phyloP scores from a whole-genome alignment of 805 yeast genomes.

The Maudiozyma barnettii region DNA sequence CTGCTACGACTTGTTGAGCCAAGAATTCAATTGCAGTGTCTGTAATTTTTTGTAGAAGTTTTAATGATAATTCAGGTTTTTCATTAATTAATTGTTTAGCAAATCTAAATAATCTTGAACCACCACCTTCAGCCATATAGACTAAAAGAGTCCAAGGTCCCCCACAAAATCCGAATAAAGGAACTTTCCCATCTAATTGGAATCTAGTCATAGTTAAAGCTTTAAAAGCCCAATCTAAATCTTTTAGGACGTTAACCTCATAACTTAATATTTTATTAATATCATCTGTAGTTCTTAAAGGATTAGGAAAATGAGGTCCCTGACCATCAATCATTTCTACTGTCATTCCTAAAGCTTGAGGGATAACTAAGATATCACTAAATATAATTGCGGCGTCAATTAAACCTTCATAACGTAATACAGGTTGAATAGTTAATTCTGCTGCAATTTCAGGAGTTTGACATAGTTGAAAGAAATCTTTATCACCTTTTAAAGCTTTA shows the following conservation, averaged over 20 bases:
- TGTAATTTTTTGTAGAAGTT: slow-evolving; percentile 65
- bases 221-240: slow-evolving; percentile 88
- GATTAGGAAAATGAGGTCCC: slow-evolving; percentile 89
- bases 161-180: slow-evolving; percentile 90
- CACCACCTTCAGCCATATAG: slow-evolving; percentile 97
- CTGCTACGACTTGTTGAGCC: slow-evolving; percentile 91
- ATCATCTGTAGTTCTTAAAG: slow-evolving; percentile 68
- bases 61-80: slow-evolving; percentile 62
- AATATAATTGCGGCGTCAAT: slow-evolving; percentile 96
- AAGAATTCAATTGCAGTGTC: slow-evolving; percentile 87
- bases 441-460: slow-evolving; percentile 90
- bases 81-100: slow-evolving; percentile 89
- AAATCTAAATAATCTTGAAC: slow-evolving; percentile 80
- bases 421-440: slow-evolving; percentile 90
- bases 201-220: slow-evolving; percentile 87
- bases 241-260: slow-evolving; percentile 62
- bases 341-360: slow-evolving; percentile 96
- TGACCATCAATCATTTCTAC: slow-evolving; percentile 90
- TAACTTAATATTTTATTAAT: slow-evolving; percentile 44
- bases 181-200: slow-evolving; percentile 82
- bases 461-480: slow-evolving; percentile 93
- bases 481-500: slow-evolving; percentile 72
- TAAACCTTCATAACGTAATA: slow-evolving; percentile 78
- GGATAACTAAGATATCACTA: slow-evolving; percentile 89
- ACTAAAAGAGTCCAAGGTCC: slow-evolving; percentile 97